Conservation (phyloP, 1,284 basidiomycete species). For the Stereum hirsutum region DNA sequence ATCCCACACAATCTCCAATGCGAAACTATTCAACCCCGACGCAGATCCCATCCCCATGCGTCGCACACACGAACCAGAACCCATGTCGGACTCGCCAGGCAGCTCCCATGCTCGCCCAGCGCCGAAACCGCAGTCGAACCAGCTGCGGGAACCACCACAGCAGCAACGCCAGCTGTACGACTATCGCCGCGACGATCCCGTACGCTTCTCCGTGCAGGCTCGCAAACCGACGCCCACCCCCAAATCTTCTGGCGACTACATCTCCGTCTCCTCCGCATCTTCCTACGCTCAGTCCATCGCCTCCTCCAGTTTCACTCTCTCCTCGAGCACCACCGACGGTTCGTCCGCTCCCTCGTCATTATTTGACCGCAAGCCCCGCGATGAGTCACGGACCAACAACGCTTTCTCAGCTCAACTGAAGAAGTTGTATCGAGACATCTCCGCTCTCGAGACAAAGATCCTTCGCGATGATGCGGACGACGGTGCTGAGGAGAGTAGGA, state of each 20-base stretch:
- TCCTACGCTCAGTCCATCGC: conserved; percentile 67
- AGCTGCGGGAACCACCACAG: conserved; percentile 14
- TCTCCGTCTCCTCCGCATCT: conserved; percentile 69
- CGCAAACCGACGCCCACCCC: conserved; percentile 44
- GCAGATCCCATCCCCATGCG: conserved; percentile 56
- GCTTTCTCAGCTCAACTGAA: conserved; percentile 72
- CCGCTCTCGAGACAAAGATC: conserved; percentile 62
- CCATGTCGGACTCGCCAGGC: conserved; percentile 44
- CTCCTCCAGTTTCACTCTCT: conserved; percentile 69
- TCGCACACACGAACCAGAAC: conserved; percentile 52
- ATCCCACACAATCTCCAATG: conserved; percentile 12
- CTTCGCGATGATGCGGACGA: conserved; percentile 53
- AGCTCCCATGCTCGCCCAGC: conserved; percentile 39
- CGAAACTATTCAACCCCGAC: conserved; percentile 64
- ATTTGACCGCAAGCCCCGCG: conserved; percentile 33
- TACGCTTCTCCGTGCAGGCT: conserved; percentile 61
- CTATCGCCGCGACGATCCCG: conserved; percentile 76
- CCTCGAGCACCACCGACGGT: conserved; percentile 61
- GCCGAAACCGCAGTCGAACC: conserved; percentile 12
- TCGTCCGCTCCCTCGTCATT: conserved; percentile 62
- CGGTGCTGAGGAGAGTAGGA: conserved; percentile 36
- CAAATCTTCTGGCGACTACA: conserved; percentile 55
- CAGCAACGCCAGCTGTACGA: conserved; percentile 65
- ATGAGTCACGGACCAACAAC: conserved; percentile 42
- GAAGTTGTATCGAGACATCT: conserved; percentile 70